A percentile compares a stretch with the other conserved stretches of the same genome.
Evolutionary conservation across 2,329 filamentous ascomycete species (phyloP).

Genomic region (Ceratocystis smalleyi): DNA sequence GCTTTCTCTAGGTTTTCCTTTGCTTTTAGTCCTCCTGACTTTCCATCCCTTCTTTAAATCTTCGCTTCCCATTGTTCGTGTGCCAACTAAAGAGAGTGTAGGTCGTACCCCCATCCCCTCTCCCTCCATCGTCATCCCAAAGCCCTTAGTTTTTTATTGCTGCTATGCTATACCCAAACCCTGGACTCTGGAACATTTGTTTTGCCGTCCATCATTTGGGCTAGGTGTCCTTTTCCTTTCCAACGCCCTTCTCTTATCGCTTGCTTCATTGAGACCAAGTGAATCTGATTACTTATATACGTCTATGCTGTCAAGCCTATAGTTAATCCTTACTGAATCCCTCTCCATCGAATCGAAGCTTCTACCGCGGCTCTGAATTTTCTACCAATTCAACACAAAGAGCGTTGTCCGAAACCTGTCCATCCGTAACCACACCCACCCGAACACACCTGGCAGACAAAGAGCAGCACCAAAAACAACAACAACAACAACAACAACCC

Average conservation of each 20-base stretch:
- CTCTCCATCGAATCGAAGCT: background rate
- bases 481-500: background rate
- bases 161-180: constrained; percentile 1
- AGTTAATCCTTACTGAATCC: background rate
- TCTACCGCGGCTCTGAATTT: constrained; percentile 4
- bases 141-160: background rate
- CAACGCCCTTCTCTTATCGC: background rate
- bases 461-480: background rate
- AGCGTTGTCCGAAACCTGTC: constrained; percentile 10
- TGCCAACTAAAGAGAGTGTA: background rate
- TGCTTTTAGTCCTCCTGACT: background rate
- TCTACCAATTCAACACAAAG: constrained; percentile 17
- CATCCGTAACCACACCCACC: constrained; percentile 6
- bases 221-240: constrained; percentile 5
- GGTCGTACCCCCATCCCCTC: background rate
- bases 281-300: constrained; percentile 7
- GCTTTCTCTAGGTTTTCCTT: background rate
- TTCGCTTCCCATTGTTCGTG: background rate
- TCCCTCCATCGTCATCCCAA: constrained; percentile 1
- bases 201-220: background rate
- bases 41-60: background rate
- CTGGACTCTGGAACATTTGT: background rate
- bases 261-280: background rate
- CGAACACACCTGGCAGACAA: too few species aligned
- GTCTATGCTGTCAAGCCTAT: background rate